Evolutionary conservation across 768 basidiomycete species (phyloP), one percentile per base, ranked within the genome.

Genomic region (Hypsizygus marmoreus): DNA sequence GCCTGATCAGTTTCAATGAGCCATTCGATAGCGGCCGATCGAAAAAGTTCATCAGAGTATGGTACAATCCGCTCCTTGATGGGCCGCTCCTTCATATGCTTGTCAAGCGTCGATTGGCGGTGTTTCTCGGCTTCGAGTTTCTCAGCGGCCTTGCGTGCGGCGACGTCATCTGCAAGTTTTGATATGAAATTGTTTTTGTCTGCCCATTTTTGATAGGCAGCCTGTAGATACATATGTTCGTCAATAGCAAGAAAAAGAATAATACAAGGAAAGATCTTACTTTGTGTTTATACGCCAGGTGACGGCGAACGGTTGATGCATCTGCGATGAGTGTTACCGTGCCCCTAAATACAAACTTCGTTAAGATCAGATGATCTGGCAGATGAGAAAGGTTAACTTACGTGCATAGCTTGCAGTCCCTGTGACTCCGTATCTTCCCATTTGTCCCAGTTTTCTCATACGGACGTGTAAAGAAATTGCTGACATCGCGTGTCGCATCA

Each of bases 1-100:
- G 71, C 70, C 63, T 73, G 70, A 50, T 73, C 61, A 8, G 68
- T 72, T n/a, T 55, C 54, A 20, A 69, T 53, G 5, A 74, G 51
- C 70, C 72, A 74, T 42, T 72, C 54, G 14, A 66, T 51, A 2
- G 66, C 67, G 1, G 62, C 64, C 17, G 62, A 28, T 6, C 38
- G 28, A 45, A 70, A 72, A 2, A 55, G 20, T 9, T 43, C 32
- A 31, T 72, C 56, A 0, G 62, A 49, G 47, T 72, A 72, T 1
- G 51, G 54, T 13, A 69, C 43, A 6, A 60, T 43, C 12, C 34
- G 20, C 23, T 62, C 57, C 9, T 30, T 42, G 13, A 47, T 49
- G 29, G 36, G 41, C 20, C 31, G 24, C 35, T 57, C 55, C 17
- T 24, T 40, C 12, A 69, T 51, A 40, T 69, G 58, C 2, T n/a